Evolutionary conservation across 2,329 filamentous ascomycete genomes (phyloP), one percentile per base, ranked within the genome.

Genomic region (Phyllosticta citribraziliensis): DNA sequence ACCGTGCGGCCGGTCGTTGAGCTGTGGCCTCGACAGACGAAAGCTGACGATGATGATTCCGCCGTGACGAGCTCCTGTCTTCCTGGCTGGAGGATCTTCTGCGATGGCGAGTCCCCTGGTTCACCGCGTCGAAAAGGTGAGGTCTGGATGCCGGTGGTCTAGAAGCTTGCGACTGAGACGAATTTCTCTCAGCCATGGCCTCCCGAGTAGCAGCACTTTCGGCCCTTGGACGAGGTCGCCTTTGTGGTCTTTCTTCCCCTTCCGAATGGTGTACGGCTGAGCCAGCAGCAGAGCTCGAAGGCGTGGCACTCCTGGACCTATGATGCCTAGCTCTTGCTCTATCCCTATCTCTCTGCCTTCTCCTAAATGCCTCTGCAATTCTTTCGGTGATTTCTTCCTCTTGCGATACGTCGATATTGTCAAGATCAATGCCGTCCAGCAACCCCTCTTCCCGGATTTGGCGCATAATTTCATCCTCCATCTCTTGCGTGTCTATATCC

Each of bases 341-440:
- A n/a, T 78, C 71, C 63, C 83, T 77, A 64, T 86, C 84, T 52
- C 81, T 82, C 69, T 95, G 90, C 30, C 90, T 82, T 64, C 89
- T 82, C 62, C 89, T 80, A 69, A 95, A 96, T 1, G 91, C 91
- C 68, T 95, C 89, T 1, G 91, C 92, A 67, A 97, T 96, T 63
- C 88, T 86, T 69, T 93, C 88, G 65, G 89, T 96, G 17, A 97
- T 84, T 69, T 95, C 90, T 68, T 97, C 91, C 70, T 97, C 91
- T 68, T 91, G 89, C 56, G 79, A 84, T 17, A 91, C 80, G 64
- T 93, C 91, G 59, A 97, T 85, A 65, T 92, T 92, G 68, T 94
- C 89, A 60, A 97, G 77, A 70, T 97, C 92, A 55, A 97, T 85
- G 19, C 91, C 92, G 68, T 97, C 90, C 35, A 96, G 75, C 20